phyloP scores from a whole-genome alignment of 1,284 basidiomycete genomes.

The Paramarasmius palmivorus region DNA sequence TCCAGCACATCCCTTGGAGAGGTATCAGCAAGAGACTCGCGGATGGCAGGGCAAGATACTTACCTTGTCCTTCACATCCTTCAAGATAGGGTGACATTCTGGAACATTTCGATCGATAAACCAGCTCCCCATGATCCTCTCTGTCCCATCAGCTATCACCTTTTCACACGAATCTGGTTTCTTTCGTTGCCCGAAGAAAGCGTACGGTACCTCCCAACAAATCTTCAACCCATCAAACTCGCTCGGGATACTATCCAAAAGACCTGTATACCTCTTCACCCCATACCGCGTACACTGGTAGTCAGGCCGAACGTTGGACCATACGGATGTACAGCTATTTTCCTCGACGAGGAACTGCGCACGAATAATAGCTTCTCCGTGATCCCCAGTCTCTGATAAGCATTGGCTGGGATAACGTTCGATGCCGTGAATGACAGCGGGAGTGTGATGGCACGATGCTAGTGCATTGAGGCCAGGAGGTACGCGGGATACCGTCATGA shows the following conservation, averaged over 20 bases:
- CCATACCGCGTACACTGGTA: neutral
- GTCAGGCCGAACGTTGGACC: neutral
- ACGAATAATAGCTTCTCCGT: neutral
- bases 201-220: neutral
- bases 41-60: neutral
- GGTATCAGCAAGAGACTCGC: neutral
- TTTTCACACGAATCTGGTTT: neutral
- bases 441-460: no score
- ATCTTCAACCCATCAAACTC: neutral
- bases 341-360: neutral
- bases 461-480: no score
- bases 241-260: neutral
- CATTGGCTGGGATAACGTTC: neutral
- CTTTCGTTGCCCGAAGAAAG: neutral
- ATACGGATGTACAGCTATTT: neutral
- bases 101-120: neutral
- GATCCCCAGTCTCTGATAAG: neutral
- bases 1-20: neutral
- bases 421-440: no score
- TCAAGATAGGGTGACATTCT: neutral
- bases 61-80: neutral
- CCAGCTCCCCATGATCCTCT: neutral
- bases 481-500: no score
- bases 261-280: neutral
- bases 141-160: neutral